Evolutionary conservation across 805 yeast genomes (phyloP).

Genomic region (Wickerhamiella azyma): DNA sequence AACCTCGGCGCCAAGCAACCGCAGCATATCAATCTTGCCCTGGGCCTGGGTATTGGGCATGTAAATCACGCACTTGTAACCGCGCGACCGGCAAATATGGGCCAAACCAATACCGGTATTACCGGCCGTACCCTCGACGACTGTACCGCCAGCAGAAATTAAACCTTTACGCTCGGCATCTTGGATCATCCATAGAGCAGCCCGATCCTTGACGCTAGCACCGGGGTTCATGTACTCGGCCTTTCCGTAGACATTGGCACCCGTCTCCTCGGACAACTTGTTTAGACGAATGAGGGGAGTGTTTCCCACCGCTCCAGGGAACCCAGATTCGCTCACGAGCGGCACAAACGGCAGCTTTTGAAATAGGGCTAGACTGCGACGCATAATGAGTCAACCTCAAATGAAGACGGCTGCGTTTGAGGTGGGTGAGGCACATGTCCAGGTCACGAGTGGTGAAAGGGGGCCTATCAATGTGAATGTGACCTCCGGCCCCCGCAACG

Average conservation of each 20-base stretch:
- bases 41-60: slow-evolving; percentile 88
- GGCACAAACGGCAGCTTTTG: slow-evolving; percentile 41
- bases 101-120: slow-evolving; percentile 93
- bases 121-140: slow-evolving; percentile 91
- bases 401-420: not conserved
- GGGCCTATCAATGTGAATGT: slow-evolving; percentile 14
- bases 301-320: slow-evolving; percentile 81
- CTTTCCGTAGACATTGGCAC: slow-evolving; percentile 71
- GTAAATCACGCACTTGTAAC: slow-evolving; percentile 73
- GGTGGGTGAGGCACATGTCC: not conserved
- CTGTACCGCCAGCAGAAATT: slow-evolving; percentile 65
- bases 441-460: not conserved
- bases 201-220: slow-evolving; percentile 83
- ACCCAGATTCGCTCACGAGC: slow-evolving; percentile 49
- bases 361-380: not conserved
- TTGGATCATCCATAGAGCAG: slow-evolving; percentile 61
- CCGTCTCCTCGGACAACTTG: slow-evolving; percentile 41
- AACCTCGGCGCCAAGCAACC: slow-evolving; percentile 72
- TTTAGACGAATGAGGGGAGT: slow-evolving; percentile 67
- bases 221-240: slow-evolving; percentile 93
- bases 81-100: slow-evolving; percentile 59
- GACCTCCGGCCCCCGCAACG: not conserved
- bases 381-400: slow-evolving; percentile 10
- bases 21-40: slow-evolving; percentile 59
- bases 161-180: slow-evolving; percentile 57